Evolutionary conservation across 1,284 basidiomycete genomes (phyloP).

Genomic region (Exobasidium rhododendri): DNA sequence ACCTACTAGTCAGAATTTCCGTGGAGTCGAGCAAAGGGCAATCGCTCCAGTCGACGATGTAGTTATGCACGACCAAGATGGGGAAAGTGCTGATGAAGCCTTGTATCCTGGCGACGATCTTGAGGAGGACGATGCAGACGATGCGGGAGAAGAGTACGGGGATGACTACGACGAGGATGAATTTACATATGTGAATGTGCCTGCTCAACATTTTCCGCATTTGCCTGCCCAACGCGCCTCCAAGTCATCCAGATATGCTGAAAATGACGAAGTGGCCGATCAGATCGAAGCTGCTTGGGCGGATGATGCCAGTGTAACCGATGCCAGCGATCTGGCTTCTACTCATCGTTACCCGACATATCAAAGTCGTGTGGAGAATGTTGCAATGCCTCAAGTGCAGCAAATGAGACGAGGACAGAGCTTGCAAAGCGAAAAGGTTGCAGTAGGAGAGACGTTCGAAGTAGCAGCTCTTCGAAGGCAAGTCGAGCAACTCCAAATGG

Average conservation of each 20-base stretch:
- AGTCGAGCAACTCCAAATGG: constrained; percentile 14
- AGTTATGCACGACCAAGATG: background rate
- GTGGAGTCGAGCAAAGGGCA: background rate
- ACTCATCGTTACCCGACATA: too few species aligned
- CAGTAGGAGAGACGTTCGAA: constrained; percentile 4
- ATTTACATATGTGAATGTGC: too few species aligned
- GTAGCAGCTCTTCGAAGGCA: constrained; percentile 11
- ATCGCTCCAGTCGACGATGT: background rate
- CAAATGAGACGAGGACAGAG: too few species aligned
- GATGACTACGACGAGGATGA: background rate
- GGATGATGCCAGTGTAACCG: background rate
- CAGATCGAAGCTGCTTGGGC: background rate
- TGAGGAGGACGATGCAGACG: background rate
- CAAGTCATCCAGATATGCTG: too few species aligned
- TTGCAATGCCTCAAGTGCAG: too few species aligned
- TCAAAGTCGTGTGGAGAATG: too few species aligned
- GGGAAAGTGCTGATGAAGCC: background rate
- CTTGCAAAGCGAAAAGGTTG: background rate
- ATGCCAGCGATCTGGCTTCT: background rate
- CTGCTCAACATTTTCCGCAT: too few species aligned
- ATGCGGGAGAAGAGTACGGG: background rate
- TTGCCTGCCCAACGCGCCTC: too few species aligned
- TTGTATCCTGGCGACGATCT: background rate
- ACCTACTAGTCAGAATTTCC: too few species aligned
- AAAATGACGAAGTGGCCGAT: too few species aligned